Base-by-base conservation (phyloP, 106 monocot species). In the Acorus calamus region DNA sequence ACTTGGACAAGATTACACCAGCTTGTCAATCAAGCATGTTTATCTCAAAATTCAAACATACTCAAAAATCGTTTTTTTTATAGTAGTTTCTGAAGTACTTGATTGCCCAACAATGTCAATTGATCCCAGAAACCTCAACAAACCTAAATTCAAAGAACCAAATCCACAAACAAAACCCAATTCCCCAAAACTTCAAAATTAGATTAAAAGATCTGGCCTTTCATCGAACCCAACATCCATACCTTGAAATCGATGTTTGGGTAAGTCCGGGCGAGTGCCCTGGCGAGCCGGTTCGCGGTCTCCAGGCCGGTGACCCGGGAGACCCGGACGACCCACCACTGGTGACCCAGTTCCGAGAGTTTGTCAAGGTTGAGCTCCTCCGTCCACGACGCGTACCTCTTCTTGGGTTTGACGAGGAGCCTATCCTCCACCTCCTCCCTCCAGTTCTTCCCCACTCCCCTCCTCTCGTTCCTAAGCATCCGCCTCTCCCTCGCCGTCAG, bases 251-350 rank as follows among this genome's bases (percentile, higher is more conserved):
- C 66, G 8, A 80, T 10, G 10, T 72, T 57, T 6, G 89, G 90
- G 60, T 73, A 87, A 46, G 55, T 65, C 55, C 79, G 54, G 11
- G 72, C 74, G 4, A 96, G 75, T 12, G 66, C 62, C 4, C 76
- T 61, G 12, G 87, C 68, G 60, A 96, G 75, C 43, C 57, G 67
- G 5, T 86, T 78, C 7, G 78, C 77, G 41, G 68, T 82, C 60
- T 90, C 87, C 9, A 84, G 76, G 11, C 80, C 76, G 55, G 56
- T 84, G 51, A 79, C 75, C 11, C 81, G 75, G 8, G 84, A 71
- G 7, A 83, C 89, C 4, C 90, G 74, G 47, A 90, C 71, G 56
- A 74, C 77, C 94, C 94, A 94, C 94, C 94, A 94, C 62, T 78
- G 90, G 2, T 84, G 77, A 3, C 90, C 94, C 44, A 72, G 78